Evolutionary conservation across 2,329 filamentous ascomycete species (phyloP).

Genomic region (Colletotrichum sublineola): DNA sequence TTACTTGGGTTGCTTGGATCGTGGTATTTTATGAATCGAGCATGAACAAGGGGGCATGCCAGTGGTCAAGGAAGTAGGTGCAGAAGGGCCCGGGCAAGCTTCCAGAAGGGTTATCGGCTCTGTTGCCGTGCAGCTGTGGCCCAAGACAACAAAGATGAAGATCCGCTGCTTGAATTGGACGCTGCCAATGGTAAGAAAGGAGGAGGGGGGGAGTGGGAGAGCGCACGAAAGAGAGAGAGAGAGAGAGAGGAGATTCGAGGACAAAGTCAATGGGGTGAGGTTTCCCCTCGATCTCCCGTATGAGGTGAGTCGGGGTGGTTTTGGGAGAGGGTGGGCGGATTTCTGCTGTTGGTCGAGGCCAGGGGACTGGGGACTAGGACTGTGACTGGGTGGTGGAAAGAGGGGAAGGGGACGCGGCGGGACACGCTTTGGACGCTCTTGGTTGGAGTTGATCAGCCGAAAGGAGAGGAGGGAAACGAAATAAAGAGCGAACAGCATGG

Average conservation of each 20-base stretch:
- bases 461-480: constrained; percentile 18
- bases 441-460: constrained; percentile 39
- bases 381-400: constrained; percentile 22
- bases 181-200: not conserved
- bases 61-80: constrained; percentile 1
- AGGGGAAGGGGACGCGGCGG: constrained; percentile 28
- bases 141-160: not conserved
- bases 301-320: constrained; percentile 13
- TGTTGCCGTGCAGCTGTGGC: not conserved
- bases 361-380: constrained; percentile 16
- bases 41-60: constrained; percentile 30
- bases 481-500: not conserved
- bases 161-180: not conserved
- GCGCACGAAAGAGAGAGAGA: not conserved
- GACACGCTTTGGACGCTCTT: constrained; percentile 32
- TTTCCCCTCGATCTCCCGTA: constrained; percentile 14
- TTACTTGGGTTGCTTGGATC: constrained; percentile 5
- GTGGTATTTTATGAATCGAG: constrained; percentile 22
- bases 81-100: constrained; percentile 12
- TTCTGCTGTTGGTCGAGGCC: constrained; percentile 6
- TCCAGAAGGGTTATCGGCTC: constrained; percentile 18
- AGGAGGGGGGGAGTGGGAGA: not conserved
- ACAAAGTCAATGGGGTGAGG: constrained; percentile 25
- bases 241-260: constrained; percentile 10
- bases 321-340: constrained; percentile 21